Evolutionary conservation across 768 basidiomycete genomes (phyloP), one percentile per base, ranked within the genome.

Genomic region (Lactarius sp.): DNA sequence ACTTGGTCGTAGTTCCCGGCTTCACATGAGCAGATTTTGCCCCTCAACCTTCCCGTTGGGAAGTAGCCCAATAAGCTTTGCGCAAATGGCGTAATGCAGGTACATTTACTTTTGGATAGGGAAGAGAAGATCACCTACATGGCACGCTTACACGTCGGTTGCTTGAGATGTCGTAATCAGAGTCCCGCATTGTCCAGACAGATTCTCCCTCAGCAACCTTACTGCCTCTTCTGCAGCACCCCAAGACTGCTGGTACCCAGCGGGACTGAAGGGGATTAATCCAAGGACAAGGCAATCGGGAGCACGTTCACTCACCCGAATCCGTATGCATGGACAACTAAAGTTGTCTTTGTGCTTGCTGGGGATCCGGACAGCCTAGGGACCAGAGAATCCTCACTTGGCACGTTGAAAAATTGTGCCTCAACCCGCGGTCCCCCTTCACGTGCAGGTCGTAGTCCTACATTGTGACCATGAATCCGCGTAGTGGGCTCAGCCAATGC

Each of bases 291-390:
- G 9, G 20, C 52, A 65, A 65, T 71, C 60, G 51, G 69, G 71
- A 36, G 22, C 10, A 14, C 6, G 68, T 56, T 8, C 14, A 50
- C 78, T 59, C 47, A 81, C 80, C 84, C 84, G 42, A 85, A 82
- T 6, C 85, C 85, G 70, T 86, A 86, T 31, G 83, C 82, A 73
- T 86, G 84, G 20, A 84, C 76, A 2, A 85, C 78, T 13, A 68
- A 62, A 68, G 75, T 70, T 27, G 69, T 63, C 52, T 70, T 68
- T 55, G 39, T 44, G 66, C 72, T 56, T 65, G 46, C 57, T 44
- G 55, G 64, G 56, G 70, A 59, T 61, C 59, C 52, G 36, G 61
- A 68, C 65, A 59, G 59, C 51, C 61, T 46, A 41, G 67, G 66
- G 47, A 68, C 46, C 56, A 73, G 64, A 27, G 64, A 63, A 65